Percentiles rank a stretch among this genome's conserved stretches.
Conservation (phyloP, 2,329 filamentous ascomycete species). For the Cytospora mali region DNA sequence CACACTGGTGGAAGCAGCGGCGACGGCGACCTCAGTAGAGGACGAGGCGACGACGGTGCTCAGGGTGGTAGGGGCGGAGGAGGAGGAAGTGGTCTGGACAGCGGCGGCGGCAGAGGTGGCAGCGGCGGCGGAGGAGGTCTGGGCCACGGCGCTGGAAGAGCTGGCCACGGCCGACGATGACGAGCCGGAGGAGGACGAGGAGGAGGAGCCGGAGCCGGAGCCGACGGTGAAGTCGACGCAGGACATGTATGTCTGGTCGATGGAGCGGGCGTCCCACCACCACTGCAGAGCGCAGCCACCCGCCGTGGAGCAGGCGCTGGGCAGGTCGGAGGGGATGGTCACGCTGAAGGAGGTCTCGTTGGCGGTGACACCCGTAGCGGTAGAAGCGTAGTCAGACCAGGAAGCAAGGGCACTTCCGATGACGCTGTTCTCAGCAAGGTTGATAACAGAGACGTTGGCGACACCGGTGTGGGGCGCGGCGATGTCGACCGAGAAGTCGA, state of each 20-base stretch:
- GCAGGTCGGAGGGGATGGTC: conserved; percentile 54
- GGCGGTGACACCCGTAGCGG: conserved; percentile 42
- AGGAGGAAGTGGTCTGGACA: not conserved
- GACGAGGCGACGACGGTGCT: conserved; percentile 17
- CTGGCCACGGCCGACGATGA: not conserved
- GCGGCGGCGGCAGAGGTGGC: conserved; percentile 5
- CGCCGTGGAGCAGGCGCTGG: conserved; percentile 45
- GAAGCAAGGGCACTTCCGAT: conserved; percentile 50
- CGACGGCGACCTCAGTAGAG: conserved; percentile 1
- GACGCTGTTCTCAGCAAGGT: conserved; percentile 50
- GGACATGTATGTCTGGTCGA: conserved; percentile 56
- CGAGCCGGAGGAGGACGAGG: conserved; percentile 4
- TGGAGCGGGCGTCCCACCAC: conserved; percentile 51
- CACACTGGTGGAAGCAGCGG: conserved; percentile 3
- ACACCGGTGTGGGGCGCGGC: conserved; percentile 56
- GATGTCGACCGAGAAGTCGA: conserved; percentile 49
- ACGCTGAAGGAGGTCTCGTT: conserved; percentile 54
- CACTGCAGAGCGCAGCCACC: conserved; percentile 57
- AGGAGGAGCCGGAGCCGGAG: conserved; percentile 10
- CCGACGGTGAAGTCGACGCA: conserved; percentile 52
- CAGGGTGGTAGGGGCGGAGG: conserved; percentile 19
- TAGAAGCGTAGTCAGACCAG: conserved; percentile 55
- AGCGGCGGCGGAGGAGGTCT: not conserved
- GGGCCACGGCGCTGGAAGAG: not conserved
- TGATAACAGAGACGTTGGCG: conserved; percentile 58